Conservation (phyloP, 768 basidiomycete species). For the Lepiota brunneoincarnata region DNA sequence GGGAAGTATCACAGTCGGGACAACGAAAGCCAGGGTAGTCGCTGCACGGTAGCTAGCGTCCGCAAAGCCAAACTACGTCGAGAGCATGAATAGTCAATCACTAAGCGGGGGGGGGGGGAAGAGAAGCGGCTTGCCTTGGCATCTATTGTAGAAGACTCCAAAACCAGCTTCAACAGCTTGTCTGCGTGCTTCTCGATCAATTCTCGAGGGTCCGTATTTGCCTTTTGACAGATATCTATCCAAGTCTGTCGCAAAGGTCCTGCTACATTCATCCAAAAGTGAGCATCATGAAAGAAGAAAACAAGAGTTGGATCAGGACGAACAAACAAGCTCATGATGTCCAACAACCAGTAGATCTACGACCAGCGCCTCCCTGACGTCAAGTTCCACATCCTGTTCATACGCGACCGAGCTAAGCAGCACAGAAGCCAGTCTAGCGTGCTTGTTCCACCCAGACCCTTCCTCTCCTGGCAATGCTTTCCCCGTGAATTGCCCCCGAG, state of each 20-base stretch:
- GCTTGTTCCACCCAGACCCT: conserved; percentile 41
- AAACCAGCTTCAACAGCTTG: conserved; percentile 43
- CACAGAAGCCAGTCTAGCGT: conserved; percentile 48
- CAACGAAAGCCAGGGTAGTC: conserved; percentile 78
- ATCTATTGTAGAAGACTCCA: conserved; percentile 43
- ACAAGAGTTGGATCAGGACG: conserved; percentile 27
- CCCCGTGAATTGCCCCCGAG: conserved; percentile 28
- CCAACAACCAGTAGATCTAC: conserved; percentile 61
- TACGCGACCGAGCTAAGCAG: conserved; percentile 52
- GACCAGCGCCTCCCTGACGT: conserved; percentile 42
- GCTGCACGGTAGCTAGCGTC: conserved; percentile 75
- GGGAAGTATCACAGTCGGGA: conserved; percentile 65
- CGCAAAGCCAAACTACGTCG: conserved; percentile 41
- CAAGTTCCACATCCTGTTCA: conserved; percentile 36
- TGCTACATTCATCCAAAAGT: conserved; percentile 25
- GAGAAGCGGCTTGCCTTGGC: conserved; percentile 38
- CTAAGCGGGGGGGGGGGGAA: not conserved
- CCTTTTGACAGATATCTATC: conserved; percentile 80
- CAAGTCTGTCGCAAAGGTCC: conserved; percentile 60
- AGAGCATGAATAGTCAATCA: not conserved
- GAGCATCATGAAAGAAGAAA: not conserved
- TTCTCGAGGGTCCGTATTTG: conserved; percentile 62
- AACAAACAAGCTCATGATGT: conserved; percentile 70
- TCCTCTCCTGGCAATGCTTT: conserved; percentile 26
- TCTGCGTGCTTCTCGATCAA: conserved; percentile 52